phyloP scores from a whole-genome alignment of 2,329 filamentous ascomycete genomes.

The Apiospora marii region DNA sequence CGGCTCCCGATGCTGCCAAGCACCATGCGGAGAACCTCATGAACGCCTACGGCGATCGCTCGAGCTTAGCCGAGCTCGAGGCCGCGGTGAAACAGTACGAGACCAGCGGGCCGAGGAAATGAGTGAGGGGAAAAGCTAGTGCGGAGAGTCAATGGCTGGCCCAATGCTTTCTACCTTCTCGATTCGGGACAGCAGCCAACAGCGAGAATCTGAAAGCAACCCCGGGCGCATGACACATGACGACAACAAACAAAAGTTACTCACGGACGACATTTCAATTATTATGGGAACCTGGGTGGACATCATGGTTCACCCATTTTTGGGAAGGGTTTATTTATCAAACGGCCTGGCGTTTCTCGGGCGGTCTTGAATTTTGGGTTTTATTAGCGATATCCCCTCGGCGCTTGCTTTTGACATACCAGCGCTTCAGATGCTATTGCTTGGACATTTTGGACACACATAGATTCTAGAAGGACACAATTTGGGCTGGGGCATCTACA shows the following conservation, averaged over 20 bases:
- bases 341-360: slow-evolving; percentile 11
- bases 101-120: slow-evolving; percentile 26
- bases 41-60: slow-evolving; percentile 59
- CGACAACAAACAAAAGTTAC: neutral
- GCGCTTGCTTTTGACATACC: slow-evolving; percentile 2
- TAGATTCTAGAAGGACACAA: slow-evolving; percentile 13
- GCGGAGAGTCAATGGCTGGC: neutral
- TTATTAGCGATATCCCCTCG: slow-evolving; percentile 16
- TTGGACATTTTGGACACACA: neutral
- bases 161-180: slow-evolving; percentile 9
- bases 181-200: neutral
- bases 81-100: slow-evolving; percentile 57
- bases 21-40: slow-evolving; percentile 49
- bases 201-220: neutral
- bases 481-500: slow-evolving; percentile 16
- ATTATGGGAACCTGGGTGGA: neutral
- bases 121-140: slow-evolving; percentile 1
- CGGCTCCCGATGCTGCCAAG: slow-evolving; percentile 24
- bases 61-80: slow-evolving; percentile 57
- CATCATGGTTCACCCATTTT: neutral
- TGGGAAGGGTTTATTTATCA: neutral
- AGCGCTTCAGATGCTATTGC: slow-evolving; percentile 13
- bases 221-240: neutral
- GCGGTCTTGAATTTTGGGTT: neutral
- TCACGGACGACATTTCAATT: neutral